phyloP scores from a whole-genome alignment of 345 rosid genomes.

The Salix koriyanagi region DNA sequence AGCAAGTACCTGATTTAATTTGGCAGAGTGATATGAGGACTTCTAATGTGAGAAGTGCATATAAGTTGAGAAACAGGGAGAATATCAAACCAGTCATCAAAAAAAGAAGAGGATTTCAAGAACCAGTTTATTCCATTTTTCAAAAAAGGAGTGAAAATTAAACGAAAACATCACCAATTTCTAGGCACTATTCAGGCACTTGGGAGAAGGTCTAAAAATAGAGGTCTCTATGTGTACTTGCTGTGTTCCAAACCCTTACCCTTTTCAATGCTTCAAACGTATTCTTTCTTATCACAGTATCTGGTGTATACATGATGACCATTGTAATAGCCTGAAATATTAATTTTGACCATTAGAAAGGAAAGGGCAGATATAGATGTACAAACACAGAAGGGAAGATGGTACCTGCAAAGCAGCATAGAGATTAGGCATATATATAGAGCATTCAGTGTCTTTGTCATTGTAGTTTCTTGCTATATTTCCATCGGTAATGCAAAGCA shows the following conservation, averaged over 20 bases:
- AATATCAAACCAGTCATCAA: no score
- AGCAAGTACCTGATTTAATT: conserved; percentile 57
- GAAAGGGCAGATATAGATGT: conserved; percentile 18
- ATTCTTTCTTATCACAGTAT: conserved; percentile 51
- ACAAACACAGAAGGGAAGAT: conserved; percentile 12
- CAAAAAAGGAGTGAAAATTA: not conserved
- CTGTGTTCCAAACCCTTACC: conserved; percentile 35
- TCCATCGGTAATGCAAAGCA: conserved; percentile 57
- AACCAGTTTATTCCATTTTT: not conserved
- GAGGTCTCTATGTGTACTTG: not conserved
- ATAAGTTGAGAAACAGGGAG: no score
- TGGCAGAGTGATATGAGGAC: not conserved
- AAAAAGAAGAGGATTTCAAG: not conserved
- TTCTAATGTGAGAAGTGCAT: not conserved
- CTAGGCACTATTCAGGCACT: not conserved
- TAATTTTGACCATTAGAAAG: not conserved
- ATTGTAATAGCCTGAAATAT: conserved; percentile 17
- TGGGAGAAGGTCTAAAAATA: not conserved
- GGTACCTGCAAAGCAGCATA: conserved; percentile 68
- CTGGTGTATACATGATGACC: conserved; percentile 15
- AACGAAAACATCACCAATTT: not conserved
- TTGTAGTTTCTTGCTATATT: conserved; percentile 26
- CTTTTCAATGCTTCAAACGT: conserved; percentile 70
- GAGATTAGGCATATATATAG: conserved; percentile 50
- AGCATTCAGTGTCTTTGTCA: conserved; percentile 43